Percentiles rank a stretch among this genome's conserved stretches.
phyloP scores from a whole-genome alignment of 1,284 basidiomycete genomes.

The Cerrena zonata region DNA sequence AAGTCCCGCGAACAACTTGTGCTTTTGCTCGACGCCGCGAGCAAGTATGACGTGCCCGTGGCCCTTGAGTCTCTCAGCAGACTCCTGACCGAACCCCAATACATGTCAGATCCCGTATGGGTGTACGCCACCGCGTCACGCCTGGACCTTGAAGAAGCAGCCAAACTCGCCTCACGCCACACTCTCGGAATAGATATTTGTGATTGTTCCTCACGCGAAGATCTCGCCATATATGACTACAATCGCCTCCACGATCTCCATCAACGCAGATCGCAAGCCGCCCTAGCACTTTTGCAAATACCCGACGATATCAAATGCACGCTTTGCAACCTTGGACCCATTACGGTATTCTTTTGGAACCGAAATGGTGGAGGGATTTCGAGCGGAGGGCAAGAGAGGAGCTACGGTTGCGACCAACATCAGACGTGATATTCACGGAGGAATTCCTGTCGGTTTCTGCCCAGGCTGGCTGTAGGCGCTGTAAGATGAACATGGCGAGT shows the following conservation, averaged over 20 bases:
- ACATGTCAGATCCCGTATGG: constrained; percentile 47
- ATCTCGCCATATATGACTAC: constrained; percentile 62
- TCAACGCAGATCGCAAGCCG: constrained; percentile 43
- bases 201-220: constrained; percentile 50
- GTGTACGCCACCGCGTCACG: constrained; percentile 68
- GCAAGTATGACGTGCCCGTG: constrained; percentile 57
- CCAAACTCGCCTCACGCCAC: constrained; percentile 37
- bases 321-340: constrained; percentile 56
- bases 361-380: constrained; percentile 66
- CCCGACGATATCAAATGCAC: constrained; percentile 54
- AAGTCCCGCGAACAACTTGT: constrained; percentile 46
- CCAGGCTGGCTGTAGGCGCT: constrained; percentile 48
- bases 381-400: constrained; percentile 51
- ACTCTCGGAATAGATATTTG: constrained; percentile 53
- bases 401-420: constrained; percentile 48
- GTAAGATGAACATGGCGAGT: constrained; percentile 56
- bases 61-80: constrained; percentile 44
- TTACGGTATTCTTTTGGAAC: constrained; percentile 42
- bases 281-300: constrained; percentile 40
- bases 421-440: constrained; percentile 54
- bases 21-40: constrained; percentile 45
- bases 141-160: constrained; percentile 50
- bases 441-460: constrained; percentile 53
- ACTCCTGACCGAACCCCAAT: constrained; percentile 44
- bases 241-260: constrained; percentile 60